Base-by-base conservation (phyloP, 2,329 filamentous ascomycete species). In the Trichoderma simmonsii region DNA sequence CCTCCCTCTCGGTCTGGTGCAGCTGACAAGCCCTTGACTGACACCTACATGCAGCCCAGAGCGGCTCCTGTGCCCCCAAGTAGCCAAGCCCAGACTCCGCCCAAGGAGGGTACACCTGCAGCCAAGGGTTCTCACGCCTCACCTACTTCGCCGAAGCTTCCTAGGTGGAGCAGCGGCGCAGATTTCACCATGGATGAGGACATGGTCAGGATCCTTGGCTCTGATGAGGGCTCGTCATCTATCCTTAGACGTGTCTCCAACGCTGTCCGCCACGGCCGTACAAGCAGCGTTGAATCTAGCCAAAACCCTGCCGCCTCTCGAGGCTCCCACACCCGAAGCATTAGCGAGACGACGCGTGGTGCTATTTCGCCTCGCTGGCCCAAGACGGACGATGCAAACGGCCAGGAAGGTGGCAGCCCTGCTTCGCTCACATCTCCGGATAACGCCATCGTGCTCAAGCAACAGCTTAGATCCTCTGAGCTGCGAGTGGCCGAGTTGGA, bases 131-230 rank as follows among this genome's bases (percentile, higher is more conserved):
- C 79, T 26, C 75, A 75, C 51, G 76, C 73, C 77, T 86, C 80
- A 73, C 83, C 80, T 74, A 81, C 82, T 51, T 93, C 91, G 11
- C 90, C 92, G 11, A 90, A 90, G 76, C 84, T 93, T 74, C 89
- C 92, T 75, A 87, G 91, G 77, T 93, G 89, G 89, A 97, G 92
- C 81, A 87, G 89, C 57, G 93, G 93, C 67, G 93, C 91, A 70
- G 94, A 97, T 75, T 96, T 98, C 78, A 96, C 92, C 73, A 90
- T 97, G 91, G 95, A 98, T 75, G 95, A 98, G 81, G 96, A 98
- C 79, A 94, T 98, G 89, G 92, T 93, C 69, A 91, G 95, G 71
- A 95, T 98, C 72, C 86, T 97, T 73, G 92, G 90, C 54, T 91
- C 89, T 24, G 93, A 95, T 73, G 93, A 94, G 79, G 86, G 87